phyloP scores from a whole-genome alignment of 371 early-diverging fungal species.

The Vairimorpha ceranae region DNA sequence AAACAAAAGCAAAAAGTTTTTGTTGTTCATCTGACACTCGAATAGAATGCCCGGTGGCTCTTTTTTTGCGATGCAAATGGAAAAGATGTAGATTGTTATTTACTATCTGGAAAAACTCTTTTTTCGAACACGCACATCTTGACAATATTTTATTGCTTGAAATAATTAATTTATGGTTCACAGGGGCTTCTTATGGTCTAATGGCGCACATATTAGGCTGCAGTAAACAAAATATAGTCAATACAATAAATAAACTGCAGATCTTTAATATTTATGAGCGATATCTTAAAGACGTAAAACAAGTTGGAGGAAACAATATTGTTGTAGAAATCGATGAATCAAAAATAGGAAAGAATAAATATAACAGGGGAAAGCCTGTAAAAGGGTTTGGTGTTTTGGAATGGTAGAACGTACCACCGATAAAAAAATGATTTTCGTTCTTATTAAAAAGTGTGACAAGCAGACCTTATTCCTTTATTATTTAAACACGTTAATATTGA shows the following conservation, averaged over 20 bases:
- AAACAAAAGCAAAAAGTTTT: too few species aligned
- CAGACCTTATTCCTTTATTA: not conserved
- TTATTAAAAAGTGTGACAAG: not conserved
- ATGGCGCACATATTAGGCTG: not conserved
- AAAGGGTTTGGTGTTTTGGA: not conserved
- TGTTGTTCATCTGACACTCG: too few species aligned
- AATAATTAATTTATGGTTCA: not conserved
- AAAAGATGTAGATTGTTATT: too few species aligned
- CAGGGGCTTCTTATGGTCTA: not conserved
- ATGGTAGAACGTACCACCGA: not conserved
- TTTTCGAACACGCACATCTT: not conserved
- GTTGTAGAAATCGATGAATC: conserved; percentile 5
- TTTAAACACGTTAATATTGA: not conserved
- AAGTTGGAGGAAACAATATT: not conserved
- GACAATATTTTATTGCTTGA: not conserved
- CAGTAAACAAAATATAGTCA: not conserved
- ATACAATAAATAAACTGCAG: not conserved
- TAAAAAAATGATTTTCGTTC: not conserved
- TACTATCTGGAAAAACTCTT: not conserved
- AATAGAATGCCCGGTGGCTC: too few species aligned
- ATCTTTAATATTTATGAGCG: not conserved
- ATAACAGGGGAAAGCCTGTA: not conserved
- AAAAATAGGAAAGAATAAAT: not conserved
- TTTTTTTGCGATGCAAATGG: too few species aligned
- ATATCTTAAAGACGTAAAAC: not conserved